Evolutionary conservation across 345 rosid genomes (phyloP).

Genomic region (Hypericum perforatum): DNA sequence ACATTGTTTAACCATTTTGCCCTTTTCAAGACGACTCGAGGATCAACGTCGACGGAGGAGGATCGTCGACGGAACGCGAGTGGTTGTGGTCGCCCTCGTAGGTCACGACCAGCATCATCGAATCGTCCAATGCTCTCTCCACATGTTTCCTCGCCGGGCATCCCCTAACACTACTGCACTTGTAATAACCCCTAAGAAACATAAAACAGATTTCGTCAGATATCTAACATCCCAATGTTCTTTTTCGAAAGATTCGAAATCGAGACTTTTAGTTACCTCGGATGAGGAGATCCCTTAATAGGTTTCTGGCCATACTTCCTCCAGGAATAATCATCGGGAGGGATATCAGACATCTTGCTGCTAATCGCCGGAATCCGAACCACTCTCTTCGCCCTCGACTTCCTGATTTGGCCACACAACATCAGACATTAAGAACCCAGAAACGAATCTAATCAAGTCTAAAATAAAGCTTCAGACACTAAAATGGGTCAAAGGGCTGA

Average conservation of each 20-base stretch:
- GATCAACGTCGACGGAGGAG: slow-evolving; percentile 28
- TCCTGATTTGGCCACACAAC: slow-evolving; percentile 27
- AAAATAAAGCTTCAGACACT: neutral
- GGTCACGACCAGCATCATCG: slow-evolving; percentile 70
- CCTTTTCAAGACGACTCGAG: slow-evolving; percentile 44
- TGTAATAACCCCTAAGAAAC: slow-evolving; percentile 69
- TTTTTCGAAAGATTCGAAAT: no score
- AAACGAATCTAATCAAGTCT: neutral
- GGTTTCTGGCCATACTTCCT: slow-evolving; percentile 97
- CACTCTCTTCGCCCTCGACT: slow-evolving; percentile 57
- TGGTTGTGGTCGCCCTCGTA: slow-evolving; percentile 89
- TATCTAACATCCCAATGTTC: no score
- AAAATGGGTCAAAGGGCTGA: slow-evolving; percentile 1
- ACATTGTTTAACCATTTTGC: neutral
- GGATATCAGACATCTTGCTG: slow-evolving; percentile 78
- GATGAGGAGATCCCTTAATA: slow-evolving; percentile 97
- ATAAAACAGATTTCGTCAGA: no score
- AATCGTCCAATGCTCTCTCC: slow-evolving; percentile 71
- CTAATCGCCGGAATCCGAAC: slow-evolving; percentile 78
- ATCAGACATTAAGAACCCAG: neutral
- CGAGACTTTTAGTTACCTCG: slow-evolving; percentile 35
- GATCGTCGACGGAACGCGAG: slow-evolving; percentile 20
- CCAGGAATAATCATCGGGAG: slow-evolving; percentile 87
- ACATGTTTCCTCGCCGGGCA: slow-evolving; percentile 96
- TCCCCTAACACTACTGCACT: slow-evolving; percentile 78